phyloP scores from a whole-genome alignment of 106 monocot species.

The Phalaenopsis aphrodite region DNA sequence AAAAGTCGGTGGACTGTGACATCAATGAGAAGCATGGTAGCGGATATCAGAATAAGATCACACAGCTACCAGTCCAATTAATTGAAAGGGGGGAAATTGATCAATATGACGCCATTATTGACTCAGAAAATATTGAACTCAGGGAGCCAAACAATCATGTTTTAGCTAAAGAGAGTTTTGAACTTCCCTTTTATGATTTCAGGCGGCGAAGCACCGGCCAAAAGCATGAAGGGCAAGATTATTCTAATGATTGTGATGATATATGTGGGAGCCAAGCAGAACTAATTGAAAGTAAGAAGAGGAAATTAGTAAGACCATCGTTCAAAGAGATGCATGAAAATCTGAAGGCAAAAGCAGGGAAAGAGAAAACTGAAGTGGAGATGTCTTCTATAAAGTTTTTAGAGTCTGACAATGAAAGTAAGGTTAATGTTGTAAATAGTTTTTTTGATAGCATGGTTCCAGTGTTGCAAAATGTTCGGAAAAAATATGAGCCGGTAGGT shows the following conservation, averaged over 20 bases:
- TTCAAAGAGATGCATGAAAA: not conserved
- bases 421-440: not conserved
- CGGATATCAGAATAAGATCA: not conserved
- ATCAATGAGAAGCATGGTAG: not conserved
- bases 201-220: not conserved
- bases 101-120: not conserved
- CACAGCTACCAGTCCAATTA: not conserved
- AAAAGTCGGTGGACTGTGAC: not conserved
- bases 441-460: not conserved
- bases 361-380: not conserved
- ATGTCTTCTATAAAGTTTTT: not conserved
- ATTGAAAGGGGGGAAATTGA: not conserved
- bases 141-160: not conserved
- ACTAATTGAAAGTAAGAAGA: not conserved
- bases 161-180: not conserved
- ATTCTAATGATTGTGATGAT: not conserved
- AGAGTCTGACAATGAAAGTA: not conserved
- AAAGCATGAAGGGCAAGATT: not conserved
- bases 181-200: constrained; percentile 5
- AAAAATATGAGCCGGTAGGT: not conserved
- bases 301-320: not conserved
- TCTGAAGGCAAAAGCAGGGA: not conserved
- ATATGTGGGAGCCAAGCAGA: too few relatives aligned
- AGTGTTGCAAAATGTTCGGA: not conserved
- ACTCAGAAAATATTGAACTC: not conserved